Conservation (phyloP, 345 rosid species). For the Acer negundo region DNA sequence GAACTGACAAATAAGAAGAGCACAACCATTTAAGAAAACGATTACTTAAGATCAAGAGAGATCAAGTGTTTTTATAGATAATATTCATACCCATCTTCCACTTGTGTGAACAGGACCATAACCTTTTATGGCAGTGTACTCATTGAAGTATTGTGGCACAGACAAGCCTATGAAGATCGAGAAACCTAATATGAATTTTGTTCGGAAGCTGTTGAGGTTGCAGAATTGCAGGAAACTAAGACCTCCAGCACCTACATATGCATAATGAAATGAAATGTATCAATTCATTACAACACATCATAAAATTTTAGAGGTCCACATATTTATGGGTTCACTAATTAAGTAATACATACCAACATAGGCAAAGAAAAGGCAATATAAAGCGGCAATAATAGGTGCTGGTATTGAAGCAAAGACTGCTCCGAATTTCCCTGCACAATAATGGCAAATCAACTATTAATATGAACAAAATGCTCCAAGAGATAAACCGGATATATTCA, state of each 20-base stretch:
- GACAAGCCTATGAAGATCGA: slow-evolving; percentile 90
- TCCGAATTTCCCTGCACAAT: slow-evolving; percentile 83
- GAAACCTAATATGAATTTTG: slow-evolving; percentile 76
- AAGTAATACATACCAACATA: slow-evolving; percentile 71
- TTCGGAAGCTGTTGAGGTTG: slow-evolving; percentile 89
- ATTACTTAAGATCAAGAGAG: background rate
- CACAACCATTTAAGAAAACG: slow-evolving; percentile 4
- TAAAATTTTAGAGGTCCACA: slow-evolving; percentile 1
- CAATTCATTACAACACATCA: background rate
- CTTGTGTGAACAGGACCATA: slow-evolving; percentile 84
- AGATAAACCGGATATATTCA: background rate
- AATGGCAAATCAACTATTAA: slow-evolving; percentile 4
- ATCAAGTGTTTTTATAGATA: background rate
- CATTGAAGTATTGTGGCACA: slow-evolving; percentile 88
- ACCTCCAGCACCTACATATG: slow-evolving; percentile 75
- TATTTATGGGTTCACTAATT: background rate
- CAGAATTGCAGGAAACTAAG: slow-evolving; percentile 89
- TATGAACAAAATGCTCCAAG: slow-evolving; percentile 14
- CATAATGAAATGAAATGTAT: background rate
- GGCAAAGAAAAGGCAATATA: slow-evolving; percentile 87
- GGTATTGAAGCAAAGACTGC: slow-evolving; percentile 96
- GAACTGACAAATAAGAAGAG: slow-evolving; percentile 56
- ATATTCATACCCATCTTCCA: slow-evolving; percentile 79
- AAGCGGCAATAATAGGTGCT: slow-evolving; percentile 72
- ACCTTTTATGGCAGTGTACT: slow-evolving; percentile 79